phyloP scores from a whole-genome alignment of 2,329 filamentous ascomycete genomes.

The Ambrosiella cleistominuta region DNA sequence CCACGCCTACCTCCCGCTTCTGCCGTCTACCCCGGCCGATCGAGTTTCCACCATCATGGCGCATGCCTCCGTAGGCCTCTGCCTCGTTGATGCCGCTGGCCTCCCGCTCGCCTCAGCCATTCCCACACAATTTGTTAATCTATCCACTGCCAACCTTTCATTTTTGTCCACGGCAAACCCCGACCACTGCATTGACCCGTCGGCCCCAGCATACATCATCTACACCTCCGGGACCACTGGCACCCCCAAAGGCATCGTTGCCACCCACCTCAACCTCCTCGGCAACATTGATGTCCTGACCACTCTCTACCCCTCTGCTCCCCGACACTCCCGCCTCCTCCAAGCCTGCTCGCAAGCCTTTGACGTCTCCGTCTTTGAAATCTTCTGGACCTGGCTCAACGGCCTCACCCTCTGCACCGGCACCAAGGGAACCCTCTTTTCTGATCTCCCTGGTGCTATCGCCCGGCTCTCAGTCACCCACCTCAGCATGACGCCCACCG shows the following conservation, averaged over 20 bases:
- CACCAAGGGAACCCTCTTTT: slow-evolving; percentile 55
- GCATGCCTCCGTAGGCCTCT: slow-evolving; percentile 35
- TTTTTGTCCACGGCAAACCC: slow-evolving; percentile 20
- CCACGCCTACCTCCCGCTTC: slow-evolving; percentile 62
- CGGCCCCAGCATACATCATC: slow-evolving; percentile 54
- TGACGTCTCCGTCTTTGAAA: slow-evolving; percentile 78
- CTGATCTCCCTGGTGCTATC: slow-evolving; percentile 52
- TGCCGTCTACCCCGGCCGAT: slow-evolving; percentile 49
- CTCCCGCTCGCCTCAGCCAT: slow-evolving; percentile 8
- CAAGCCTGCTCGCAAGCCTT: slow-evolving; percentile 76
- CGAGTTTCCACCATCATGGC: slow-evolving; percentile 43
- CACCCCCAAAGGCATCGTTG: slow-evolving; percentile 58
- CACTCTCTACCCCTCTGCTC: slow-evolving; percentile 42
- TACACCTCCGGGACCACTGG: slow-evolving; percentile 77
- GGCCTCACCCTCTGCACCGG: slow-evolving; percentile 67
- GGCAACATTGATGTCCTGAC: slow-evolving; percentile 56
- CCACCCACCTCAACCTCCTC: slow-evolving; percentile 58
- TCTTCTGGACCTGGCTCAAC: slow-evolving; percentile 65
- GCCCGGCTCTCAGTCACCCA: slow-evolving; percentile 51
- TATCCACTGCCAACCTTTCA: slow-evolving; percentile 19
- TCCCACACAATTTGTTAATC: slow-evolving; percentile 18
- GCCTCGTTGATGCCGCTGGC: slow-evolving; percentile 24
- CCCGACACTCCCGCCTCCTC: slow-evolving; percentile 38
- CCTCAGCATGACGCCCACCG: slow-evolving; percentile 70
- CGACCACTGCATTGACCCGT: slow-evolving; percentile 22